phyloP scores from a whole-genome alignment of 1,284 basidiomycete species.

The Apiotrichum veenhuisii region DNA sequence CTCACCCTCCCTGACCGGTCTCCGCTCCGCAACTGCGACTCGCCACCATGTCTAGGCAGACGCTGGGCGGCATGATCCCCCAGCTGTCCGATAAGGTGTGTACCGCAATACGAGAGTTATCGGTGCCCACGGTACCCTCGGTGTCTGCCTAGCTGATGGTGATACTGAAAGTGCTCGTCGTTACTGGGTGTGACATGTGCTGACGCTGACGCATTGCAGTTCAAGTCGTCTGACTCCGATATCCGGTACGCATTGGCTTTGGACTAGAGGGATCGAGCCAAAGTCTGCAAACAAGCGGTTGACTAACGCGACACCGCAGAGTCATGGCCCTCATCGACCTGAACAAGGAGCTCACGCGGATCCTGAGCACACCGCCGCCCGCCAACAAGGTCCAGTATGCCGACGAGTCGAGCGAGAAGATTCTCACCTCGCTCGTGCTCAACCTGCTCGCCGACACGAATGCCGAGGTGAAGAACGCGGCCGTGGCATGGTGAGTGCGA shows the following conservation, averaged over 20 bases:
- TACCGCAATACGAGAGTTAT: neutral
- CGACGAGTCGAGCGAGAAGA: slow-evolving; percentile 76
- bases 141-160: neutral
- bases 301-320: slow-evolving; percentile 50
- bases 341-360: slow-evolving; percentile 73
- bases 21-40: neutral
- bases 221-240: slow-evolving; percentile 42
- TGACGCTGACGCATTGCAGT: slow-evolving; percentile 22
- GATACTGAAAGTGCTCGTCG: too few relatives aligned
- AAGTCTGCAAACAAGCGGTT: neutral
- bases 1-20: neutral
- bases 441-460: slow-evolving; percentile 86
- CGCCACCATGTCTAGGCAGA: slow-evolving; percentile 11
- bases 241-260: slow-evolving; percentile 26
- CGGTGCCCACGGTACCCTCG: too few relatives aligned
- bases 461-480: slow-evolving; percentile 96
- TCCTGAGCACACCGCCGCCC: slow-evolving; percentile 52
- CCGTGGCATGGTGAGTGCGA: slow-evolving; percentile 74
- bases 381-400: slow-evolving; percentile 45
- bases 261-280: too few relatives aligned
- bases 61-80: slow-evolving; percentile 17
- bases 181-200: too few relatives aligned
- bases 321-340: slow-evolving; percentile 94
- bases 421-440: slow-evolving; percentile 73
- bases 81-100: slow-evolving; percentile 21